A percentile compares a stretch with the other conserved stretches of the same genome.
These are phyloP conservation scores for Termitomyces sp. DNA, from an alignment of 768 basidiomycete species.

Conservation along the genomic window DNA sequence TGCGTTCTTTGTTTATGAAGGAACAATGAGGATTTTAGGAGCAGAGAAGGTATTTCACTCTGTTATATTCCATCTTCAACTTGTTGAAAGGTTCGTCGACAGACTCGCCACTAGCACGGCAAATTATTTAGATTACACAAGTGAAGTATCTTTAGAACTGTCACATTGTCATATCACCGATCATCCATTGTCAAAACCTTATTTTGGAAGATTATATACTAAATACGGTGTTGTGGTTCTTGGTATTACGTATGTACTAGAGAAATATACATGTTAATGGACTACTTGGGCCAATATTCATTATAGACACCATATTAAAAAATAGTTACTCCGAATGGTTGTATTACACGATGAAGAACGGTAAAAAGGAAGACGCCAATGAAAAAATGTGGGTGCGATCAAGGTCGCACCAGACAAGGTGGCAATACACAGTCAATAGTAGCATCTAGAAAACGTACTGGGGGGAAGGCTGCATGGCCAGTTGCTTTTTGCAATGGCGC, in stretches of 20 bases:
- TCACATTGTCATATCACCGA: neutral
- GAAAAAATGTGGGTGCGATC: neutral
- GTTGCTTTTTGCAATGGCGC: conserved; percentile 47
- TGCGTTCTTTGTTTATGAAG: conserved; percentile 77
- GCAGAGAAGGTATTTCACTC: conserved; percentile 55
- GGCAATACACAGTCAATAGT: conserved; percentile 34
- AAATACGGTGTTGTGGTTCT: neutral
- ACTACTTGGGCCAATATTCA: conserved; percentile 5
- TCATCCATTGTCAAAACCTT: neutral
- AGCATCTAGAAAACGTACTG: conserved; percentile 77
- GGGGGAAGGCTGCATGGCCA: conserved; percentile 80
- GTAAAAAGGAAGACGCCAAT: neutral
- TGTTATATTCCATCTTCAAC: conserved; percentile 2
- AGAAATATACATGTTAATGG: neutral
- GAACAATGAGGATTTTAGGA: conserved; percentile 56
- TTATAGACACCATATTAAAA: conserved; percentile 4
- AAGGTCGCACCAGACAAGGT: neutral
- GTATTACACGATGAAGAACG: neutral
- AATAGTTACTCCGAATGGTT: neutral
- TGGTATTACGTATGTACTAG: neutral
- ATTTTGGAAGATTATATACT: conserved; percentile 1
- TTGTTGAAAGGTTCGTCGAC: conserved; percentile 7
- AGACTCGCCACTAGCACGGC: conserved; percentile 37
- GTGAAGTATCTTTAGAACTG: neutral
- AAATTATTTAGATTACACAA: neutral